A percentile compares a stretch with the other conserved stretches of the same genome.
Conservation (phyloP, 2,329 filamentous ascomycete species). For the Microsporum ferrugineum region DNA sequence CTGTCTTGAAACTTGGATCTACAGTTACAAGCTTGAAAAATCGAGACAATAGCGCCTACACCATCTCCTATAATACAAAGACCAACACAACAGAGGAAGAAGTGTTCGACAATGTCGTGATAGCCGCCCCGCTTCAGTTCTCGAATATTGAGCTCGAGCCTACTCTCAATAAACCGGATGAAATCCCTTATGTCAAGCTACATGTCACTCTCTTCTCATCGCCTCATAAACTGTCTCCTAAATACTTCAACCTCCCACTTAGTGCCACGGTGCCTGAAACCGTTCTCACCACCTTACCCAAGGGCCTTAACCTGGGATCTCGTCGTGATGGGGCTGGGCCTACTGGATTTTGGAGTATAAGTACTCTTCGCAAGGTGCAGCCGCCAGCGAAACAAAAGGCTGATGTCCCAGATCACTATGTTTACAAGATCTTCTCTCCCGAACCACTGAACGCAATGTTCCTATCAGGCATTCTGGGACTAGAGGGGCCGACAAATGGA, state of each 20-base stretch:
- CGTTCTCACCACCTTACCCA: constrained; percentile 70
- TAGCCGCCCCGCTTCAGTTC: constrained; percentile 76
- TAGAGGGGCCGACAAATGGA: constrained; percentile 14
- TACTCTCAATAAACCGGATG: constrained; percentile 48
- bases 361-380: constrained; percentile 52
- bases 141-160: constrained; percentile 50
- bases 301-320: constrained; percentile 34
- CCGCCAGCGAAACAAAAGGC: constrained; percentile 40
- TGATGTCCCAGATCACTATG: constrained; percentile 35
- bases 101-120: constrained; percentile 64
- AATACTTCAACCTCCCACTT: constrained; percentile 56
- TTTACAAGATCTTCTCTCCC: constrained; percentile 59
- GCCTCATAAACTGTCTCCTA: constrained; percentile 56
- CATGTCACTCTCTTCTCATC: constrained; percentile 86
- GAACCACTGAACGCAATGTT: constrained; percentile 37
- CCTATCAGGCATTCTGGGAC: constrained; percentile 39
- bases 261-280: constrained; percentile 50
- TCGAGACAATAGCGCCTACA: constrained; percentile 32
- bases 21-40: constrained; percentile 50
- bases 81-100: constrained; percentile 16
- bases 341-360: constrained; percentile 76
- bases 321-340: constrained; percentile 51
- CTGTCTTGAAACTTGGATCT: constrained; percentile 54
- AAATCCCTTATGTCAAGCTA: constrained; percentile 73
- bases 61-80: constrained; percentile 29